These are phyloP conservation scores for Monilinia vaccinii-corymbosi DNA, from an alignment of 2,329 filamentous ascomycete genomes.

Conservation along the genomic window DNA sequence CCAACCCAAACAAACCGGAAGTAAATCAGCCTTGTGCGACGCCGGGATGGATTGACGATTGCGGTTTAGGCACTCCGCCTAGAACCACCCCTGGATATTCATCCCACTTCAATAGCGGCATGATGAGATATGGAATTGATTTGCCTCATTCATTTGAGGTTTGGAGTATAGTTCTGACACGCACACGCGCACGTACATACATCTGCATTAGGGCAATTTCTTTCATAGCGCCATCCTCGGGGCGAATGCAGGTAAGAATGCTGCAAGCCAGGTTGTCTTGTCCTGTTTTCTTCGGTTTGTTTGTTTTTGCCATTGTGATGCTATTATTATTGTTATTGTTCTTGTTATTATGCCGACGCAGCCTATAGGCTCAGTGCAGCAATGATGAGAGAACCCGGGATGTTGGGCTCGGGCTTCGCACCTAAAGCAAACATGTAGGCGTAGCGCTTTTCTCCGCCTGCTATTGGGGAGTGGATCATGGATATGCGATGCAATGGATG, in stretches of 20 bases:
- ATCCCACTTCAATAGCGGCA: background rate
- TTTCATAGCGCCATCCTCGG: background rate
- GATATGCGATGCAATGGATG: background rate
- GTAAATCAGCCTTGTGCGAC: background rate
- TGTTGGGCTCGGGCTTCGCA: background rate
- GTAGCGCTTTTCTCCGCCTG: background rate
- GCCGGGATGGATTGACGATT: background rate
- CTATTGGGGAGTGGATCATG: background rate
- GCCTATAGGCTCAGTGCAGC: background rate
- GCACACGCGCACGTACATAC: background rate
- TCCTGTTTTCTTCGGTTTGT: background rate
- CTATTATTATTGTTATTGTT: background rate
- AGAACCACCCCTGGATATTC: background rate
- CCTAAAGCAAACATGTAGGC: background rate
- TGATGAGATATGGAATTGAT: background rate
- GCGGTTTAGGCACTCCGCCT: background rate
- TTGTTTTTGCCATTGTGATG: background rate
- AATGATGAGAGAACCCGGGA: background rate
- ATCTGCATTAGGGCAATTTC: conserved; percentile 5
- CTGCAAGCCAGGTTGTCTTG: conserved; percentile 1
- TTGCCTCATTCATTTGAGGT: background rate
- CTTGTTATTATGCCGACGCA: background rate
- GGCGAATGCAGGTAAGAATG: background rate
- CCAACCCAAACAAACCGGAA: background rate
- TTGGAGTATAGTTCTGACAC: conserved; percentile 5